These are phyloP conservation scores for Rostrohypoxylon terebratum DNA, from an alignment of 495 filamentous ascomycete genomes.

Conservation along the genomic window DNA sequence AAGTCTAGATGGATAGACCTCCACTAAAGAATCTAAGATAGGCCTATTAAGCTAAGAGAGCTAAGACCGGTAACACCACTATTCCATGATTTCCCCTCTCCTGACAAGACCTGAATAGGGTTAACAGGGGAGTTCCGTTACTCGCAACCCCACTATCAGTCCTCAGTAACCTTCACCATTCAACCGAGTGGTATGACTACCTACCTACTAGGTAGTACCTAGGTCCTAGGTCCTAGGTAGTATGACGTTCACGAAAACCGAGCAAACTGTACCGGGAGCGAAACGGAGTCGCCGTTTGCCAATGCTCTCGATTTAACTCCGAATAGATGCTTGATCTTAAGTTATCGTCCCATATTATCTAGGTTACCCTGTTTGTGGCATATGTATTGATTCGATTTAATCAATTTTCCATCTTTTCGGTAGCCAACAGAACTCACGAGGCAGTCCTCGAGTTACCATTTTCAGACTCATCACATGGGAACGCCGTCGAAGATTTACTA, in stretches of 20 bases:
- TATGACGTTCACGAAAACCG: constrained; percentile 40
- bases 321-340: constrained; percentile 2
- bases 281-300: constrained; percentile 46
- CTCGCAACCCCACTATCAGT: constrained; percentile 30
- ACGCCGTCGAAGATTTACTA: constrained; percentile 23
- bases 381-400: constrained; percentile 12
- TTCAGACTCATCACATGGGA: constrained; percentile 32
- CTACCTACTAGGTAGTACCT: no score
- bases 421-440: constrained; percentile 11
- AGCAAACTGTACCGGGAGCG: constrained; percentile 5
- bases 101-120: constrained; percentile 18
- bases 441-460: background rate
- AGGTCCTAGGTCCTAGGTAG: no score
- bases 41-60: no score
- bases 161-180: constrained; percentile 18
- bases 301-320: background rate
- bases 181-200: constrained; percentile 40
- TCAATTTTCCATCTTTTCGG: constrained; percentile 5
- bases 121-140: constrained; percentile 31
- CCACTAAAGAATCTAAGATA: constrained; percentile 44
- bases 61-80: constrained; percentile 35
- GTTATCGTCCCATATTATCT: constrained; percentile 34
- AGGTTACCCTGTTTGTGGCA: constrained; percentile 24
- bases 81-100: constrained; percentile 41
- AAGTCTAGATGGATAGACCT: constrained; percentile 11